Evolutionary conservation across 2,329 filamentous ascomycete genomes (phyloP), one percentile per base, ranked within the genome.

Genomic region (Colletotrichum sp.): DNA sequence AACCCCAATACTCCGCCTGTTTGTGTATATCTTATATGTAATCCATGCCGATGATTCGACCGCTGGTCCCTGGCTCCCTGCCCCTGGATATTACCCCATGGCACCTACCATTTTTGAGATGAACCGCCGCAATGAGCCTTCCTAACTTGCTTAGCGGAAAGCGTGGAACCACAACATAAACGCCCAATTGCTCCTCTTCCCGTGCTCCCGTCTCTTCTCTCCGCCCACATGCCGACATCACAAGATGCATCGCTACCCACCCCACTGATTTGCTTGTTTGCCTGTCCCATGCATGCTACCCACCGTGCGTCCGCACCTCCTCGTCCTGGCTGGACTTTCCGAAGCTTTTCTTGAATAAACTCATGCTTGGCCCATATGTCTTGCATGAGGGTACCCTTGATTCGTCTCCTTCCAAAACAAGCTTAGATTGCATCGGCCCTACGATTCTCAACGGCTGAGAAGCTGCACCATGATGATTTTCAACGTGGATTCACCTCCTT

Each of bases 61-160:
- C 38, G 30, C 55, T 18, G 26, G 36, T 7, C 68, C 26, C 61
- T 30, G 26, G 2, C 36, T 61, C 34, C 61, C 21, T 26, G 28
- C 36, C 69, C 69, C 43, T 66, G 73, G 38, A 36, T 32, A 38
- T 55, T 69, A 32, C 48, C 56, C 28, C 48, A 73, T 69, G 65
- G 12, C 67, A 76, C 70, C 70, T 76, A 73, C 73, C 73, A 3
- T 30, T 69, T 76, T 69, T 24, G 68, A 21, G 43, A 21, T 32
- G 28, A 16, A 15, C 32, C 34, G 8, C 52, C n/a, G 26, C 34
- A 48, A 52, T 38, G 26, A 60, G 64, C 70, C 73, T 76, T 73
- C 73, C 73, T 73, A 61, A 65, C 30, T 24, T 28, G 70, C 56
- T 69, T 76, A 76, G 73, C 26, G 32, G 28, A 36, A 56, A n/a